These are phyloP conservation scores for Wallemia ichthyophaga DNA, from an alignment of 1,284 basidiomycete genomes.

Conservation along the genomic window DNA sequence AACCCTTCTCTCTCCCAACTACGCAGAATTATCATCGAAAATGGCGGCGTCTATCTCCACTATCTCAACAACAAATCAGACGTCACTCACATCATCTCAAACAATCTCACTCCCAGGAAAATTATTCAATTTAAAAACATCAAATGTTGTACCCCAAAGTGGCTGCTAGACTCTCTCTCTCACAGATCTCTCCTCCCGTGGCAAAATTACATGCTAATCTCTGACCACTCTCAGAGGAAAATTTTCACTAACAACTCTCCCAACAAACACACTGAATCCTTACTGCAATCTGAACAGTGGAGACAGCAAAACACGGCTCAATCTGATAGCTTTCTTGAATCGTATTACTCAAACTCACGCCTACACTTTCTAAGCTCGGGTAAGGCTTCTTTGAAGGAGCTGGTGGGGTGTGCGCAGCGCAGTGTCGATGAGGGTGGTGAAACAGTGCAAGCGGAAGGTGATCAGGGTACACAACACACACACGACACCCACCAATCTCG, in stretches of 20 bases:
- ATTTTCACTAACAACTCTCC: conserved; percentile 1
- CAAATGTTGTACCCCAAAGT: conserved; percentile 61
- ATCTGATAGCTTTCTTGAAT: conserved; percentile 49
- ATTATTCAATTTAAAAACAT: conserved; percentile 57
- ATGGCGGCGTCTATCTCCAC: conserved; percentile 57
- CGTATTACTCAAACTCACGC: conserved; percentile 61
- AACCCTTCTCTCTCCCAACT: conserved; percentile 61
- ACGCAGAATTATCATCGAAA: conserved; percentile 40
- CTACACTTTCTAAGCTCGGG: conserved; percentile 71
- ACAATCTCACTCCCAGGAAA: conserved; percentile 63
- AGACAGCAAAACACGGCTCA: conserved; percentile 54
- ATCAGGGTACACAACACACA: too few relatives aligned
- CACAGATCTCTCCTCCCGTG: conserved; percentile 41
- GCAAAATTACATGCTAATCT: conserved; percentile 29
- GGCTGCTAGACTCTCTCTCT: conserved; percentile 47
- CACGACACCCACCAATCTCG: conserved; percentile 10
- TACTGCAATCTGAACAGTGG: conserved; percentile 22
- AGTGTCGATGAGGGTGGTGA: too few relatives aligned
- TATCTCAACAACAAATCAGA: conserved; percentile 43
- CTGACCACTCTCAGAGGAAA: not conserved
- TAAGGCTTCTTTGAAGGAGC: conserved; percentile 60
- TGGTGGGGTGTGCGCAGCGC: conserved; percentile 50
- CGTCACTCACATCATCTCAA: conserved; percentile 68
- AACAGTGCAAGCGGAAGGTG: too few relatives aligned
- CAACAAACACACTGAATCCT: conserved; percentile 3